Base-by-base conservation (phyloP, 2,329 filamentous ascomycete genomes). In the Ustulina deusta region DNA sequence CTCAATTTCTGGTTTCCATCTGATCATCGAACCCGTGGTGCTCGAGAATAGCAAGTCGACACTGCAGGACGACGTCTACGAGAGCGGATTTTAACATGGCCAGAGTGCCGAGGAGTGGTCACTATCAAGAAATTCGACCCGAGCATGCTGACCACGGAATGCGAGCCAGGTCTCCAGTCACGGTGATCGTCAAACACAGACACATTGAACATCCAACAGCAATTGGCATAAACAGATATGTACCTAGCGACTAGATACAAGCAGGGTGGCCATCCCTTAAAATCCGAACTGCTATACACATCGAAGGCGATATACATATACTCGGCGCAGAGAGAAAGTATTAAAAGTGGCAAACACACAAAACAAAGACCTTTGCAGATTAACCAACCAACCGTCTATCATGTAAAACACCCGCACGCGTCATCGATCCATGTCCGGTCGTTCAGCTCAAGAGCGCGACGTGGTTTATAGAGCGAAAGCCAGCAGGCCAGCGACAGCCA, bases 391-490 rank as follows among this genome's bases (percentile, higher is more conserved):
- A 52, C 61, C 64, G 51, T 69, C 67, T 68, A 71, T 58, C 38
- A 27, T 58, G 60, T 36, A 54, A 62, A 71, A 34, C 48, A 44
- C 60, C 48, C 56, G n/a, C 63, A 11, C 48, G 54, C 54, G 52
- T 63, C 63, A 61, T 66, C 46, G 51, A 63, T 27, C 66, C 66
- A 64, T 66, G 29, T 10, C 46, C 34, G 2, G 57, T 52, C 49
- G 32, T 46, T 46, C 22, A 40, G 42, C 60, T 44, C 34, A 49
- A 13, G 7, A 36, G 15, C 55, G 22, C 20, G 25, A 17, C 3
- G n/a, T 25, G 3, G 13, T 52, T 67, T 71, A 71, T 27, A 71
- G 58, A 52, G 61, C 67, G 55, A 69, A 71, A 22, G 64, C 69
- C 40, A 71, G 36, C 3, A 68, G 38, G 63, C 67, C 69, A 22